Base-by-base conservation (phyloP, 352 stramenopile genomes). In the Hyaloperonospora brassicae region DNA sequence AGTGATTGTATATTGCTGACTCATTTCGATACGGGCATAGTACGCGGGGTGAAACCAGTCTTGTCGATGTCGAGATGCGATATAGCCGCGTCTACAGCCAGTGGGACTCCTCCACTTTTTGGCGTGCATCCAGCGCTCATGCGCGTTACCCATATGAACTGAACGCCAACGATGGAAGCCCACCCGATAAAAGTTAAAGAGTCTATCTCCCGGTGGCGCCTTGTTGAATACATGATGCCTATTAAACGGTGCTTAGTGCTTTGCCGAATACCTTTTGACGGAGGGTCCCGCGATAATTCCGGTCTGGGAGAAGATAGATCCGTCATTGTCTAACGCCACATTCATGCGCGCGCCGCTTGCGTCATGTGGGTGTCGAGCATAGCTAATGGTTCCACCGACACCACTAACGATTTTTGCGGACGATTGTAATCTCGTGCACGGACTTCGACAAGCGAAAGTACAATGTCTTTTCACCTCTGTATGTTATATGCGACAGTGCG, bases 191-290 rank as follows among this genome's bases (percentile, higher is more conserved):
- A 47, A 17, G 1, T 47, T 14, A 47, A 47, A 17, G 0, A 47
- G 41, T 5, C 25, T 34, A 42, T 42, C 36, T 42, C 36, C 27
- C 27, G 27, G 8, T 34, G 27, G 8, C 4, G 27, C 4, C 27
- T 34, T 34, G 4, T 42, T 42, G 36, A 21, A 42, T 8, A 34
- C 27, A 34, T 9, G 36, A 5, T 42, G 10, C 36, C 36, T 4
- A 21, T 42, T 12, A 11, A 42, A 5, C 11, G n/a, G 5, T 21
- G 11, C 36, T 12, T 12, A 21, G 17, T 17, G 17, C 17, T 14
- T 5, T 21, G 36, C 14, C 2, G 59, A 1, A 73, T 42, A 42
- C 10, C 36, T 42, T 42, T 42, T 11, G 36, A 42, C 36, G 36
- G 36, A 21, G 36, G 36, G 8, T 34, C 27, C 8, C 8, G 27